Evolutionary conservation across 305 asterid genomes (phyloP), one percentile per base, ranked within the genome.

Genomic region (Fraxinus xanthoxyloides): DNA sequence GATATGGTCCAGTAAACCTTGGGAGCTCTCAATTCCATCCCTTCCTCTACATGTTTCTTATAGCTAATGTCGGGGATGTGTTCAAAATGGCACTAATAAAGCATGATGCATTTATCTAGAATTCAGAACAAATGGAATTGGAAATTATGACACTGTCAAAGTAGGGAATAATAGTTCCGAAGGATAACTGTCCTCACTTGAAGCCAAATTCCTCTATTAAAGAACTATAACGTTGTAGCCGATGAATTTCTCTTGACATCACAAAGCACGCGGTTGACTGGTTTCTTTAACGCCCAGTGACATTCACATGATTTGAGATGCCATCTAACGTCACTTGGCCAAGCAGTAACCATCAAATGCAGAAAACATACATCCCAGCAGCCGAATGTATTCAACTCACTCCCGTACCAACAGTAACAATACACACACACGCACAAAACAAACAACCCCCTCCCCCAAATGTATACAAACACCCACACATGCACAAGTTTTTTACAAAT

Each of bases 401-500:
- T 3, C 73, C 35, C 30, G 19, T 7, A 10, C 34, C 28, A 26
- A 26, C 28, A 26, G 28, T 4, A 28, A 67, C 34, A 59, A 21
- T 59, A 59, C 30, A 59, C 26, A 26, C 28, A 26, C 28, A 26
- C n/a, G n/a, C n/a, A 26, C 0, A 26, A 26, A 26, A 26, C 28
- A 26, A 26, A 26, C 28, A 26, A 26, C 28, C 28, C 28, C 28
- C 28, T 26, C 28, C 28, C 28, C 28, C 28, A 26, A 26, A 26
- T 26, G 28, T 26, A 26, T 26, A 26, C 28, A 26, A 26, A 26
- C 28, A 26, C 28, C 28, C 28, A 26, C 28, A 1, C 28, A 26
- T n/a, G n/a, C n/a, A n/a, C n/a, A n/a, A n/a, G n/a, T n/a, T 13
- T 19, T 15, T 28, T 78, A 72, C 26, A 77, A 34, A 76, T 84